These are phyloP conservation scores for Postia placenta DNA, from an alignment of 768 basidiomycete species.

Conservation along the genomic window DNA sequence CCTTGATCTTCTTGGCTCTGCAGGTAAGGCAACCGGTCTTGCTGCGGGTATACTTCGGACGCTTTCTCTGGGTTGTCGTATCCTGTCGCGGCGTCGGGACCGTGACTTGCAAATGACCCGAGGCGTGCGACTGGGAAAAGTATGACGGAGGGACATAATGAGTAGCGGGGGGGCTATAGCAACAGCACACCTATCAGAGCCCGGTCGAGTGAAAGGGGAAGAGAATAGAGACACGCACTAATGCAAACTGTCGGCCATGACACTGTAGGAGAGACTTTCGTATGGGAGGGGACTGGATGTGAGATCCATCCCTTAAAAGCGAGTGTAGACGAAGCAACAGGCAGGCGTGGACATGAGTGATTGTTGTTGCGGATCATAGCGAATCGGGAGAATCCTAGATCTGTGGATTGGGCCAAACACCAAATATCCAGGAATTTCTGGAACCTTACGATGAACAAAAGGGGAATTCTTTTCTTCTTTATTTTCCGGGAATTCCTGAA, in stretches of 20 bases:
- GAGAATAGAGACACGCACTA: constrained; percentile 21
- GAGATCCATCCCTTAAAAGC: constrained; percentile 23
- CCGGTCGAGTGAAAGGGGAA: not conserved
- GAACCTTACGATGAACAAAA: constrained; percentile 6
- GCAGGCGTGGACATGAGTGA: constrained; percentile 14
- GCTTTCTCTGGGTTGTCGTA: constrained; percentile 55
- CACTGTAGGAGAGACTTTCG: constrained; percentile 19
- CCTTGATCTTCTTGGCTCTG: constrained; percentile 93
- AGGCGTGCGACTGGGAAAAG: constrained; percentile 28
- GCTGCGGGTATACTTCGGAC: constrained; percentile 90
- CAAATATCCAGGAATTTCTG: constrained; percentile 12
- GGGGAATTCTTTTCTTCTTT: constrained; percentile 1
- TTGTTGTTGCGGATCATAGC: constrained; percentile 31
- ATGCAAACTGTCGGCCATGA: constrained; percentile 29
- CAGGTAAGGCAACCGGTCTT: constrained; percentile 95
- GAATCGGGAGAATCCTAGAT: constrained; percentile 26
- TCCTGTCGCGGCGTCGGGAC: constrained; percentile 45
- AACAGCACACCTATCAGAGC: constrained; percentile 6
- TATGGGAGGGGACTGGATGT: constrained; percentile 19
- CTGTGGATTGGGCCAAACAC: constrained; percentile 13
- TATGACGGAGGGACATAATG: constrained; percentile 21
- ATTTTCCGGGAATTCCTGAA: not conserved
- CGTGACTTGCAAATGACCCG: constrained; percentile 42
- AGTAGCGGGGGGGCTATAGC: constrained; percentile 18
- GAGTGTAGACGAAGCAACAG: constrained; percentile 16